Evolutionary conservation across 192 early-diverging fungal genomes (phyloP).

Genomic region (Backusella liffmaniae): DNA sequence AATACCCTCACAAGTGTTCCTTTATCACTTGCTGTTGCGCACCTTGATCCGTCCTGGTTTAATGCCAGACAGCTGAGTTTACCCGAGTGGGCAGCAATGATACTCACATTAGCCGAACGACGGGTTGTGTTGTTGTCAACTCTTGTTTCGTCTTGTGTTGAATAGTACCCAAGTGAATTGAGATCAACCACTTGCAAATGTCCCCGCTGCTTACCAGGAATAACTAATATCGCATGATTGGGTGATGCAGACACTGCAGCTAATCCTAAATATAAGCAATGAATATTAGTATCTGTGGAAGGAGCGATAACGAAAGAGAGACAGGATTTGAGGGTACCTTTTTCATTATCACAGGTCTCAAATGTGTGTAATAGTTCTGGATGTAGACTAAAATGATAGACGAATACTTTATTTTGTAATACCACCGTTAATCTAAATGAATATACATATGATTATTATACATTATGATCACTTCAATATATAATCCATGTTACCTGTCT

Average conservation of each 20-base stretch:
- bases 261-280: constrained; percentile 41
- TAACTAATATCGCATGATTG: constrained; percentile 73
- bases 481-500: constrained; percentile 54
- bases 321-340: constrained; percentile 37
- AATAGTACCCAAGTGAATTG: constrained; percentile 30
- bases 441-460: background rate
- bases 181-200: constrained; percentile 87
- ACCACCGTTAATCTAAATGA: constrained; percentile 68
- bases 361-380: constrained; percentile 78
- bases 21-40: constrained; percentile 85
- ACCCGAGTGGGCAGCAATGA: constrained; percentile 83
- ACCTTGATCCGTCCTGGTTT: constrained; percentile 72
- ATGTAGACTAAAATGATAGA: constrained; percentile 71
- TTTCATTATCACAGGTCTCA: constrained; percentile 78
- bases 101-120: constrained; percentile 59
- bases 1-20: constrained; percentile 93
- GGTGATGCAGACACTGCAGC: constrained; percentile 66
- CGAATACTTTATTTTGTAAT: constrained; percentile 73
- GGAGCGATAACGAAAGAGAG: background rate
- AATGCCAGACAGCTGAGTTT: constrained; percentile 76
- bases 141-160: background rate
- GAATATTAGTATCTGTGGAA: background rate
- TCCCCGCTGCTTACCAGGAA: constrained; percentile 79
- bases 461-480: background rate
- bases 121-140: constrained; percentile 21